Conservation (phyloP, 805 yeast genomes). For the Ogataea wickerhamii region DNA sequence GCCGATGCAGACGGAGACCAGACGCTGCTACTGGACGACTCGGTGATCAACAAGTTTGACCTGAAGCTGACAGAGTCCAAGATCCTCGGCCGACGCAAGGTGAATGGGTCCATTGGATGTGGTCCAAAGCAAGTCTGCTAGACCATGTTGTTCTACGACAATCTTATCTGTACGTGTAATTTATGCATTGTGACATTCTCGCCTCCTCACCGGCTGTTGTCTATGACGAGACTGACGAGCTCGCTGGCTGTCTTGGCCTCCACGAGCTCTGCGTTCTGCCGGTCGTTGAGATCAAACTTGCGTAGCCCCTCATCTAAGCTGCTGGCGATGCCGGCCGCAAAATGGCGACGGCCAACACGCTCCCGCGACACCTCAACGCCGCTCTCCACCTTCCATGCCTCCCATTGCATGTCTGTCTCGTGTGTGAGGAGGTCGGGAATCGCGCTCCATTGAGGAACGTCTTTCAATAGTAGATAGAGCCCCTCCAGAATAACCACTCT, state of each 20-base stretch:
- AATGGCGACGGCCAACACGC: conserved; percentile 67
- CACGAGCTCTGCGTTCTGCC: conserved; percentile 51
- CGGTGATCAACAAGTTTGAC: conserved; percentile 39
- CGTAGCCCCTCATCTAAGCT: conserved; percentile 47
- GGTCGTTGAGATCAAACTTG: conserved; percentile 55
- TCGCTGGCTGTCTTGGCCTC: conserved; percentile 11
- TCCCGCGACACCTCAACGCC: conserved; percentile 43
- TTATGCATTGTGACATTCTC: background rate
- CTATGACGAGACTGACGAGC: conserved; percentile 13
- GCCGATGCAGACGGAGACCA: background rate
- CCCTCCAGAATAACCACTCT: conserved; percentile 73
- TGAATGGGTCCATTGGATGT: conserved; percentile 19
- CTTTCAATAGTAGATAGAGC: conserved; percentile 57
- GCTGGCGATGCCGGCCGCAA: conserved; percentile 50
- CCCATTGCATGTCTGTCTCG: conserved; percentile 24
- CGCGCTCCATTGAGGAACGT: conserved; percentile 52
- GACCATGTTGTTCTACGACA: too few species aligned
- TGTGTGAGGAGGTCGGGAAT: conserved; percentile 37
- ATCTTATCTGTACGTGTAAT: background rate
- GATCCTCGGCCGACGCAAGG: conserved; percentile 52
- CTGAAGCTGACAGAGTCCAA: conserved; percentile 63
- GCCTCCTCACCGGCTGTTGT: background rate
- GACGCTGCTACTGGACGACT: conserved; percentile 7
- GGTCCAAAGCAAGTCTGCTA: conserved; percentile 12
- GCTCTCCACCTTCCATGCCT: conserved; percentile 51